phyloP scores from a whole-genome alignment of 257 asterid genomes.

The Solanum neorickii region DNA sequence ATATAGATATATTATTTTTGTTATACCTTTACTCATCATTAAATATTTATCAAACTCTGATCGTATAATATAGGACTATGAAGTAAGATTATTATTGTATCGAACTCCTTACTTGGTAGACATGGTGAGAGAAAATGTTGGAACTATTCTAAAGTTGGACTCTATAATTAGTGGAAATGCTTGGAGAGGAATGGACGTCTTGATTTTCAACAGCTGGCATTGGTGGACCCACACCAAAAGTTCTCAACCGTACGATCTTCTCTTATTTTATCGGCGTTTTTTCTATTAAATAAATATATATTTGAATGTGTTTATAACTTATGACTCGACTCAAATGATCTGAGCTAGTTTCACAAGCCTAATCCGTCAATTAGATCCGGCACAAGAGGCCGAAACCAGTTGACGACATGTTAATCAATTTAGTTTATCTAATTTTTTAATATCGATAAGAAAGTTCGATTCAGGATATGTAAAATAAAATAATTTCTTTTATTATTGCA shows the following conservation, averaged over 20 bases:
- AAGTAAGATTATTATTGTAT: constrained; percentile 47
- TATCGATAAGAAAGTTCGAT: background rate
- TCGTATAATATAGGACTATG: constrained; percentile 40
- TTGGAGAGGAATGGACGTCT: constrained; percentile 74
- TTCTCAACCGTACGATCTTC: constrained; percentile 53
- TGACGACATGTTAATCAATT: too few relatives aligned
- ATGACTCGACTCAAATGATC: too few relatives aligned
- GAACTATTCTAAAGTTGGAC: constrained; percentile 49
- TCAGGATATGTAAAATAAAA: background rate
- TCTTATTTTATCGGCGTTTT: background rate
- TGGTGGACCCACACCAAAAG: constrained; percentile 90
- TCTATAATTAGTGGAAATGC: constrained; percentile 51
- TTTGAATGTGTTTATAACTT: too few relatives aligned
- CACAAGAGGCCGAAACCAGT: too few relatives aligned
- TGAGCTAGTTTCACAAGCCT: background rate
- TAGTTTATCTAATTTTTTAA: too few relatives aligned
- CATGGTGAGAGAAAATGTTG: constrained; percentile 37
- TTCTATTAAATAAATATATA: background rate
- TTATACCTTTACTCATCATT: rapidly evolving
- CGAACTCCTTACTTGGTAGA: constrained; percentile 76
- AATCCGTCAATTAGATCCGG: background rate
- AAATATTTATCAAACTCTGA: background rate
- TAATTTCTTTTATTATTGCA: background rate
- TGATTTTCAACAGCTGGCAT: constrained; percentile 86
- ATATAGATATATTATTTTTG: too few relatives aligned